Evolutionary conservation across 2,329 filamentous ascomycete genomes (phyloP).

Genomic region (Huntiella decipiens): DNA sequence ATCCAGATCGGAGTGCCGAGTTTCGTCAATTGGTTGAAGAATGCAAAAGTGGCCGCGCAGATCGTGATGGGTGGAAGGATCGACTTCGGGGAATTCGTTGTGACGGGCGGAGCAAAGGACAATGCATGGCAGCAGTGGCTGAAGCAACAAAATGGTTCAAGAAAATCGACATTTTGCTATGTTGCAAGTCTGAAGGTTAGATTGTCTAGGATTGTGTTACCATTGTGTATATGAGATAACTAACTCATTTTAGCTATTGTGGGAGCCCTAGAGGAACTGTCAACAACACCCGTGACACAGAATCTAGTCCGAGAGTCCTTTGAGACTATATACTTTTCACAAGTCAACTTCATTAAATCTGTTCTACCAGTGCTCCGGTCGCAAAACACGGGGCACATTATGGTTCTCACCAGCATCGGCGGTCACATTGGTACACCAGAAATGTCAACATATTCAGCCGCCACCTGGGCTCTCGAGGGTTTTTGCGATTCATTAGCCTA

Average conservation of each 20-base stretch:
- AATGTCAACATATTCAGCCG: slow-evolving; percentile 75
- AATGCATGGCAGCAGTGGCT: slow-evolving; percentile 72
- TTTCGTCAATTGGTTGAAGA: slow-evolving; percentile 63
- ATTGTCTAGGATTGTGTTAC: not conserved
- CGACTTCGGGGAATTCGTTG: slow-evolving; percentile 49
- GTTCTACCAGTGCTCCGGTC: slow-evolving; percentile 59
- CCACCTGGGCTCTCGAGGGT: slow-evolving; percentile 86
- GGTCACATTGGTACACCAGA: slow-evolving; percentile 87
- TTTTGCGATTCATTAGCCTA: slow-evolving; percentile 92
- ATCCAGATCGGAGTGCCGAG: slow-evolving; percentile 55
- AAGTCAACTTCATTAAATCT: slow-evolving; percentile 89
- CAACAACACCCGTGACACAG: slow-evolving; percentile 49
- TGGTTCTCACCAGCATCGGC: slow-evolving; percentile 75
- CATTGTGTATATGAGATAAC: not conserved
- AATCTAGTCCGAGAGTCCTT: slow-evolving; percentile 80
- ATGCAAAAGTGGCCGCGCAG: slow-evolving; percentile 41
- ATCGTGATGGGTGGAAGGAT: slow-evolving; percentile 62
- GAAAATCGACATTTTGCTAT: slow-evolving; percentile 74
- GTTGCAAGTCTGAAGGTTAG: slow-evolving; percentile 69
- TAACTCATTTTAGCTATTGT: slow-evolving; percentile 43
- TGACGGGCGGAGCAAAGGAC: slow-evolving; percentile 41
- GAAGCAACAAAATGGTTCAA: slow-evolving; percentile 73
- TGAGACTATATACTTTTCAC: slow-evolving; percentile 85
- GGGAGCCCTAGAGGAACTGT: slow-evolving; percentile 78
- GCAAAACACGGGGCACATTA: slow-evolving; percentile 72